These are phyloP conservation scores for Globisporangium recalcitrans DNA, from an alignment of 352 stramenopile genomes.

Conservation along the genomic window DNA sequence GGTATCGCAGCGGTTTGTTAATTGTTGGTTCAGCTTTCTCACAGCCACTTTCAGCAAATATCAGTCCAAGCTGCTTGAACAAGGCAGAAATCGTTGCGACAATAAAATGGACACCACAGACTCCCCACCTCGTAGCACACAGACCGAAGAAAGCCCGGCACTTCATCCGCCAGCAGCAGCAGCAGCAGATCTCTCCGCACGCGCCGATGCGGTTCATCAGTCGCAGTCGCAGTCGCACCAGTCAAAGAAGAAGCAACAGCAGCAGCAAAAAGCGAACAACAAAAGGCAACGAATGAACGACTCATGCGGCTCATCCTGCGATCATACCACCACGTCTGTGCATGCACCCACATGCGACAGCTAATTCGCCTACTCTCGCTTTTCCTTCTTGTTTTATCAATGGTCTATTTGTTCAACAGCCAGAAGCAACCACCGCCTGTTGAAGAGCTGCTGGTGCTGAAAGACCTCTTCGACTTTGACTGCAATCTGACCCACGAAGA, in stretches of 20 bases:
- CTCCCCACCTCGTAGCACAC: not conserved
- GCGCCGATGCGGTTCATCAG: not conserved
- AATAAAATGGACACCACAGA: not conserved
- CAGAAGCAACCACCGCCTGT: not conserved
- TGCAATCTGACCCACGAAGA: conserved; percentile 79
- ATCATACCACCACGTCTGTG: not conserved
- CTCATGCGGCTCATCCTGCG: not conserved
- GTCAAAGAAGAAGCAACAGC: not conserved
- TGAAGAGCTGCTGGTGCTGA: conserved; percentile 2
- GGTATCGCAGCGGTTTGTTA: too few relatives aligned
- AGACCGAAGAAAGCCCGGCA: not conserved
- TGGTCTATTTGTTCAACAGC: not conserved
- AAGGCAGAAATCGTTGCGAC: too few relatives aligned
- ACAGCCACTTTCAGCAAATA: not conserved
- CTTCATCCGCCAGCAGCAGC: not conserved
- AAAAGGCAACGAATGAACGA: not conserved
- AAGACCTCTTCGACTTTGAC: conserved; percentile 74
- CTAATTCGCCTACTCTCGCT: not conserved
- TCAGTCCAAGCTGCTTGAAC: too few relatives aligned
- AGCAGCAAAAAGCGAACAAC: not conserved
- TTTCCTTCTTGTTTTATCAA: not conserved
- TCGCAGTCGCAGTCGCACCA: not conserved
- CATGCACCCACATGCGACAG: not conserved
- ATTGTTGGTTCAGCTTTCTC: too few relatives aligned
- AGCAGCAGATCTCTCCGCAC: not conserved